phyloP scores from a whole-genome alignment of 371 early-diverging fungal species.

The Mortierella sp. region DNA sequence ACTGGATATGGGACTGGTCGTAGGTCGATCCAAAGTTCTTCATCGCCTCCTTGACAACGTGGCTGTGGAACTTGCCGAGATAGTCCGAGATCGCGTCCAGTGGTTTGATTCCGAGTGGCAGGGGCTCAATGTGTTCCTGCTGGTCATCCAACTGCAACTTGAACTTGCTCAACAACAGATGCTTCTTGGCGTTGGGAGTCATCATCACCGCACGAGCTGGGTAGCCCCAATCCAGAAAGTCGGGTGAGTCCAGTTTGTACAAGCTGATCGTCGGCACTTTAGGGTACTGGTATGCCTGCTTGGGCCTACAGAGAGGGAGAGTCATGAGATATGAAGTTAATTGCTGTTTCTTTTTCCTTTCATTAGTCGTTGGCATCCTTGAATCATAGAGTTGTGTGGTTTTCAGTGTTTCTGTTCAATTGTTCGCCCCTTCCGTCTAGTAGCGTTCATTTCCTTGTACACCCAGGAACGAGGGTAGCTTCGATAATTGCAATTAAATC shows the following conservation, averaged over 20 bases:
- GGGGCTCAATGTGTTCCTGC: slow-evolving; percentile 59
- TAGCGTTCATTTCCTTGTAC: background rate
- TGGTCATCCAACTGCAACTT: slow-evolving; percentile 69
- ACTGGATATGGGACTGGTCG: slow-evolving; percentile 63
- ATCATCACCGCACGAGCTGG: slow-evolving; percentile 68
- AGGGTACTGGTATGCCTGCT: slow-evolving; percentile 57
- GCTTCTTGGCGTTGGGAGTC: slow-evolving; percentile 68
- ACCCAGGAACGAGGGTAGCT: background rate
- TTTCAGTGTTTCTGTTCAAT: background rate
- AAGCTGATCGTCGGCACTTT: slow-evolving; percentile 58
- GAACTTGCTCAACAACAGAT: slow-evolving; percentile 67
- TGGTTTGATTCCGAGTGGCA: slow-evolving; percentile 63
- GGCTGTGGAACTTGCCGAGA: slow-evolving; percentile 62
- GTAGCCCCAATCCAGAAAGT: slow-evolving; percentile 60
- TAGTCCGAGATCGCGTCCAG: slow-evolving; percentile 67
- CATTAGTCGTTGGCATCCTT: background rate
- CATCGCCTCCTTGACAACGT: slow-evolving; percentile 62
- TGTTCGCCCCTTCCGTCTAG: background rate
- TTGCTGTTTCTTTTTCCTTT: too few species aligned
- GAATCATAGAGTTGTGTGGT: background rate
- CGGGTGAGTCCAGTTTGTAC: slow-evolving; percentile 55
- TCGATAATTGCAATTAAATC: slow-evolving; percentile 10
- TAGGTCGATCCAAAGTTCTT: slow-evolving; percentile 67
- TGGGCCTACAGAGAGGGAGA: slow-evolving; percentile 32
- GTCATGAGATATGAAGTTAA: background rate